A percentile compares a stretch with the other conserved stretches of the same genome.
Evolutionary conservation across 2,329 filamentous ascomycete genomes (phyloP).

Genomic region (Cordyceps pruinosa): DNA sequence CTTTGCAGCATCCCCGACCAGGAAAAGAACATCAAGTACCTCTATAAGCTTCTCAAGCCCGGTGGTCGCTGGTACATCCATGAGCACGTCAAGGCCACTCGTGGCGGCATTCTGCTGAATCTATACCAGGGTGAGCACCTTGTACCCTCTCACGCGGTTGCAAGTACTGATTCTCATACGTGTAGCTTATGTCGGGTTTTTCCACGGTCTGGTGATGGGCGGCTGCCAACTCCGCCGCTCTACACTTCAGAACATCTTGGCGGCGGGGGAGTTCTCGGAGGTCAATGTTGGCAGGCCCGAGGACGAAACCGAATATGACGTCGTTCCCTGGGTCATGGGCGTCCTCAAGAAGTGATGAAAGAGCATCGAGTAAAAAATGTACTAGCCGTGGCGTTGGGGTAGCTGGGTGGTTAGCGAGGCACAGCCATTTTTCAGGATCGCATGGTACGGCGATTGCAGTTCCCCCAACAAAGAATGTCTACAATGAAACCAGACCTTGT

Average conservation of each 20-base stretch:
- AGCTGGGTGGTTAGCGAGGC: background rate
- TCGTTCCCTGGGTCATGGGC: conserved; percentile 45
- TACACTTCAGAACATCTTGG: conserved; percentile 39
- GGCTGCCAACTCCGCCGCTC: conserved; percentile 45
- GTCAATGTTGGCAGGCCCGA: conserved; percentile 39
- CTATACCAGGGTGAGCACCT: conserved; percentile 44
- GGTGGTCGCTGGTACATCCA: conserved; percentile 58
- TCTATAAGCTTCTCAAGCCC: conserved; percentile 53
- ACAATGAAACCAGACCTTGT: background rate
- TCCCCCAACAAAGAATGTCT: background rate
- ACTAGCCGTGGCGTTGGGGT: background rate
- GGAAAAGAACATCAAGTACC: conserved; percentile 43
- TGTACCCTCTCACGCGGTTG: background rate
- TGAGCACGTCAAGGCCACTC: conserved; percentile 47
- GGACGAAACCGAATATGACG: conserved; percentile 34
- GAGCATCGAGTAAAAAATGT: background rate
- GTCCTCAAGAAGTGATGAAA: conserved; percentile 41
- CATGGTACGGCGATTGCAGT: background rate
- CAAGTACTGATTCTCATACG: background rate
- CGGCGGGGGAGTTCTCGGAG: conserved; percentile 43
- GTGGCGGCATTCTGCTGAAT: conserved; percentile 33
- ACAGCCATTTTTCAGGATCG: background rate
- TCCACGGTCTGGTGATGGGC: conserved; percentile 46
- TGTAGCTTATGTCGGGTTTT: conserved; percentile 41
- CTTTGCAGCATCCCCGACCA: conserved; percentile 59